Base-by-base conservation (phyloP, 768 basidiomycete species). In the Porphyrellus cyaneotinctus region DNA sequence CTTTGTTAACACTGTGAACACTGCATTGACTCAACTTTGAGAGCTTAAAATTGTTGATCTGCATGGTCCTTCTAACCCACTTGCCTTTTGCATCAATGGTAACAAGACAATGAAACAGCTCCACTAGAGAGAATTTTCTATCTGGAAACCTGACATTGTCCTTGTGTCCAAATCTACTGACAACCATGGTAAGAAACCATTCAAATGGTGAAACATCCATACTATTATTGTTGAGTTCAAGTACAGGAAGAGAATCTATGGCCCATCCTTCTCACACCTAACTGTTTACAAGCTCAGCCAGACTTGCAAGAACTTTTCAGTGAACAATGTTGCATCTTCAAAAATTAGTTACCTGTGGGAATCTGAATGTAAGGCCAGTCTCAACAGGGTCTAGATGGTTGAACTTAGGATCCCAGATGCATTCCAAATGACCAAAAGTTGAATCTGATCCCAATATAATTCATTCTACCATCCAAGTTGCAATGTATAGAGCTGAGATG, bases 161-260 rank as follows among this genome's bases (percentile, higher is more conserved):
- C 39, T 43, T 15, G 15, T 45, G 14, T 45, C 44, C 22, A n/a
- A n/a, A n/a, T n/a, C n/a, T n/a, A 9, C 31, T 6, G 22, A 12
- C 9, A 14, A 33, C 14, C 2, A 33, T 2, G 2, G 2, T 13
- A 7, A 26, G 6, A 14, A 35, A 22, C 22, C n/a, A n/a, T 43
- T 41, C 17, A 2, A 15, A 3, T 53, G 41, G 46, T 18, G 41
- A 31, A 15, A 13, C 6, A 20, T 48, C 20, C 33, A 20, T 20
- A 37, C 52, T 17, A 32, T n/a, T n/a, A n/a, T 23, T 7, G 15
- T 47, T 12, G 41, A 53, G 26, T 47, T 37, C 44, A 53, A 53
- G 26, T 9, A 15, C 1, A 14, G 6, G 1, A 12, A 1, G 2
- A 17, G 4, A 2, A 9, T 36, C 35, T 15, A 36, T 15, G 14